Base-by-base conservation (phyloP, 257 asterid genomes). In the Gentiana macrophylla region DNA sequence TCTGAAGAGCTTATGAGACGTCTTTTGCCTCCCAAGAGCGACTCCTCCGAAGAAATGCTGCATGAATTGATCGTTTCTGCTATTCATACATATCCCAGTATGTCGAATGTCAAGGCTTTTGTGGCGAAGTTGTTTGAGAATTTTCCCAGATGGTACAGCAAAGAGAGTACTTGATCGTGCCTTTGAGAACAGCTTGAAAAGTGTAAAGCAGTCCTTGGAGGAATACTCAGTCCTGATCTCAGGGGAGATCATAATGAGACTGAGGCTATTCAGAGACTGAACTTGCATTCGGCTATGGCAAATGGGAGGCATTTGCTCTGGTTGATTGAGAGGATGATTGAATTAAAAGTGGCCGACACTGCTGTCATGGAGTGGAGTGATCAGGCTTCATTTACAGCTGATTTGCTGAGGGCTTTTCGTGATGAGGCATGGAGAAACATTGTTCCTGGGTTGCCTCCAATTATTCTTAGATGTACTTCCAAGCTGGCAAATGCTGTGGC, bases 241-340 rank as follows among this genome's bases (percentile, higher is more conserved):
- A 79, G 98, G 62, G 94, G 95, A 2, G 89, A 89, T 71, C 94
- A 79, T 51, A 78, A 81, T 35, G 98, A 82, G 68, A 83, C 86
- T 0, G 96, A 91, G 80, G 98, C 93, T 8, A 76, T 84, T 50
- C 98, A 91, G 83, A 83, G 94, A 81, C 46, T 91, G 82, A 75
- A 83, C 72, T 62, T 91, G 87, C 96, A 87, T 63, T 77, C 86
- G 9, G 96, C 93, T 0, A 72, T 87, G 95, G 73, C 89, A 15
- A 80, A 73, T 53, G 80, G 81, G 75, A 84, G 82, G 74, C 98
- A 91, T 70, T 60, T 91, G 77, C 33, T 80, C 63, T 87, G 98
- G 98, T 60, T 91, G 77, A 75, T 87, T 38, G 98, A 91, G 84
- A 87, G 98, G 82, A 91, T 91, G 98, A 77, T 87, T 58, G 98